Evolutionary conservation across 257 asterid genomes (phyloP), one percentile per base, ranked within the genome.

Genomic region (Sherardia arvensis): DNA sequence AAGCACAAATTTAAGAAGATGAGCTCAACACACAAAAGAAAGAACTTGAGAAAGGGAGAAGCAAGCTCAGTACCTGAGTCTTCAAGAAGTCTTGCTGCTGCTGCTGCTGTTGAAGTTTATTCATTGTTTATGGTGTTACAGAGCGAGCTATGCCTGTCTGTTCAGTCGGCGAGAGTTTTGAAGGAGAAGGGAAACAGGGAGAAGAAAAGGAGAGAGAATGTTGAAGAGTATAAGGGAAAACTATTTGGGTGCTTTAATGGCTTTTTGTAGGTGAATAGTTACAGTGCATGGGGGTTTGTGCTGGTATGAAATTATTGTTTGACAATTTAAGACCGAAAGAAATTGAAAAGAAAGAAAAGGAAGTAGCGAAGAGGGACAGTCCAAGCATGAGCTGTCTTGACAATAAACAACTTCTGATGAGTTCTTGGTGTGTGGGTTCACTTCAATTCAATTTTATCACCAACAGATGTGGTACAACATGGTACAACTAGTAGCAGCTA

Each of bases 61-160:
- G 48, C 17, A 29, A 60, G 38, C 47, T 59, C 65, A 40, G 10
- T 75, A 83, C 93, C 93, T 79, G 87, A 74, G 72, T 34, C 87
- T 83, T 85, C 69, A 79, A 22, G 75, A 82, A 67, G 63, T 80
- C 89, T 56, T 83, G 51, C 51, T 43, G 51, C 5, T 43, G 51
- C 51, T 43, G 51, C 51, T 43, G 51, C 11, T 38, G 47, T 43
- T 43, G 51, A 43, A 15, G 89, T 65, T 85, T 85, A 59, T 49
- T 83, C 89, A 85, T 85, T 59, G 45, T 73, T 65, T 11, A 14
- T 17, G 34, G 7, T 34, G 49, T 8, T 28, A 58, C 7, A 29
- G 25, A 58, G 62, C 7, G 10, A 58, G 2, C 34, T 17, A 15
- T 58, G 28, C 14, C 10, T 3, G 15, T 3, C 3, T 54, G n/a